Evolutionary conservation across 169 alveolate genomes (phyloP).

Genomic region (Plasmodium vivax): DNA sequence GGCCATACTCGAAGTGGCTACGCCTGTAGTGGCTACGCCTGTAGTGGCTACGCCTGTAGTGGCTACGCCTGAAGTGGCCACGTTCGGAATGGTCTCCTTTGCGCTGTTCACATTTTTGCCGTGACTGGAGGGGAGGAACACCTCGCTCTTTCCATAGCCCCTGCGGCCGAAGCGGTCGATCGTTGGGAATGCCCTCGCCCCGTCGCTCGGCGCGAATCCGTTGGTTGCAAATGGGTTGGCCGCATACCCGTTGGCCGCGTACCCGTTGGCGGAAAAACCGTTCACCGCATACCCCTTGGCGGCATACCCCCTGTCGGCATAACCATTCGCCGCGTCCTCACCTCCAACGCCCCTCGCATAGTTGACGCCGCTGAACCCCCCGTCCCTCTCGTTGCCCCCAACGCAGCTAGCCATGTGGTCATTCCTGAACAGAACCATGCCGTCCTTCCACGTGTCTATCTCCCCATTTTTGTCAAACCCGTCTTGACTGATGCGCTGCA

Average conservation of each 20-base stretch:
- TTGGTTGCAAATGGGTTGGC: not conserved
- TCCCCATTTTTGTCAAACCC: not conserved
- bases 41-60: not conserved
- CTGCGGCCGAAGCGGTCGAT: not conserved
- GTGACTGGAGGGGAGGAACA: not conserved
- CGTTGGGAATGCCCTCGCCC: not conserved
- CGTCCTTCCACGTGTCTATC: conserved; percentile 16
- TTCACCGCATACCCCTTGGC: not conserved
- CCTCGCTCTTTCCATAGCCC: not conserved
- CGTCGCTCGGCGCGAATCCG: not conserved
- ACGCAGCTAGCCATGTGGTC: not conserved
- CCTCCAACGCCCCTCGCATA: not conserved
- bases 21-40: too few species aligned
- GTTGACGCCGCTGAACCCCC: not conserved
- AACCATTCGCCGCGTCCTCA: not conserved
- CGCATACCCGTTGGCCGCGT: not conserved
- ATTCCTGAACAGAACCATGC: not conserved
- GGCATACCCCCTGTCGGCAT: not conserved
- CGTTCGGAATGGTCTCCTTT: not conserved
- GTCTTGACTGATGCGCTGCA: not conserved
- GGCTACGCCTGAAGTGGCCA: not conserved
- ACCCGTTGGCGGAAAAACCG: not conserved
- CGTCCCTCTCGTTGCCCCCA: not conserved
- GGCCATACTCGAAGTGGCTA: too few species aligned
- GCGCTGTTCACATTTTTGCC: conserved; percentile 2